Percentiles rank a stretch among this genome's conserved stretches.
These are phyloP conservation scores for Cucurbita ficifolia DNA, from an alignment of 306 rosid species.

Conservation along the genomic window DNA sequence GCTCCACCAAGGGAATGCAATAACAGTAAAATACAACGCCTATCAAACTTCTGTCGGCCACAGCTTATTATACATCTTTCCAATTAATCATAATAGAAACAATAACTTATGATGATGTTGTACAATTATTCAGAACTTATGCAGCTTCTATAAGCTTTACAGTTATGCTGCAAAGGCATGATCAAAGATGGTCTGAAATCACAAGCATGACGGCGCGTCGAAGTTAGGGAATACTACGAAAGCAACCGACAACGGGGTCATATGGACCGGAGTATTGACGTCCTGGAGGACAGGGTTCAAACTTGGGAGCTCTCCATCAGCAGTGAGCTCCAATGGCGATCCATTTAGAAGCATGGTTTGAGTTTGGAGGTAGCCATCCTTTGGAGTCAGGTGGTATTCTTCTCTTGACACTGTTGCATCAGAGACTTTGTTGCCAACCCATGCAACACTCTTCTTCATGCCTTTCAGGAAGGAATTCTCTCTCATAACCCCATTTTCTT, in stretches of 20 bases:
- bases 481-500: conserved; percentile 4
- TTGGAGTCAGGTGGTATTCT: conserved; percentile 67
- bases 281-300: conserved; percentile 30
- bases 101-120: background rate
- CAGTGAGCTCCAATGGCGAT: conserved; percentile 39
- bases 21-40: background rate
- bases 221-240: conserved; percentile 36
- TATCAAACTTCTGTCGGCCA: background rate
- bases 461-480: conserved; percentile 22
- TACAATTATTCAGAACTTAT: background rate
- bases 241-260: conserved; percentile 28
- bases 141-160: background rate
- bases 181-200: background rate
- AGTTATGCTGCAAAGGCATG: background rate
- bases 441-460: conserved; percentile 56
- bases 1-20: background rate
- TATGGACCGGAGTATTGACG: conserved; percentile 27
- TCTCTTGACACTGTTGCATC: conserved; percentile 43
- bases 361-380: conserved; percentile 36
- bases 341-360: conserved; percentile 64
- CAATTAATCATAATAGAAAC: background rate
- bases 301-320: conserved; percentile 49
- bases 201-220: conserved; percentile 36
- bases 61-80: background rate
- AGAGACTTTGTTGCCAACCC: conserved; percentile 65